Percentiles rank a stretch among this genome's conserved stretches.
Conservation (phyloP, 2,329 filamentous ascomycete species). For the Fusarium chlamydosporum region DNA sequence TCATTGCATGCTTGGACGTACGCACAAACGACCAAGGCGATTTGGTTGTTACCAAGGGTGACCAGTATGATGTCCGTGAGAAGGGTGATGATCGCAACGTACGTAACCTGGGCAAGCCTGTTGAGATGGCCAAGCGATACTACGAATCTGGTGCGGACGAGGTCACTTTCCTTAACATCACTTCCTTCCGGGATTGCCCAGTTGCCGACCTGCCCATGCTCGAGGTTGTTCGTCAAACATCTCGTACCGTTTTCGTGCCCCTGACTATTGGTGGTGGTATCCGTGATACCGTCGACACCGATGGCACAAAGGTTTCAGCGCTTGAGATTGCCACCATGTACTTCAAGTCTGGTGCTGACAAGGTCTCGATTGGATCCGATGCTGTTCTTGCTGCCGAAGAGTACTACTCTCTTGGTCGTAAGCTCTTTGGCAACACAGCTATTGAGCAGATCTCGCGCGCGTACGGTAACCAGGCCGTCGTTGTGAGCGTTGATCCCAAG, state of each 20-base stretch:
- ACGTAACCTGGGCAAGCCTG: slow-evolving; percentile 95
- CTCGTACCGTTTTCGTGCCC: slow-evolving; percentile 94
- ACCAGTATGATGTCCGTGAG: slow-evolving; percentile 98
- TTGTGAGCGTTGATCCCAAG: slow-evolving; percentile 94
- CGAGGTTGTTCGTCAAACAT: slow-evolving; percentile 87
- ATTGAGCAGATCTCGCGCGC: slow-evolving; percentile 95
- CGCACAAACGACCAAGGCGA: slow-evolving; percentile 94
- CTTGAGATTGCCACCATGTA: slow-evolving; percentile 96
- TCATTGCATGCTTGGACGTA: slow-evolving; percentile 97
- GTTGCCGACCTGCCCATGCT: slow-evolving; percentile 95
- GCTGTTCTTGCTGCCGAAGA: slow-evolving; percentile 93
- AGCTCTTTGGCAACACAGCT: slow-evolving; percentile 83
- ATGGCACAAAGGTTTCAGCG: slow-evolving; percentile 87
- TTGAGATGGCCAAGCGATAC: slow-evolving; percentile 93
- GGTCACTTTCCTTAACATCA: slow-evolving; percentile 98
- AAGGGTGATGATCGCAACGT: slow-evolving; percentile 77
- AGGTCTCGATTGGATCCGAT: slow-evolving; percentile 96
- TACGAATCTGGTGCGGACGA: slow-evolving; percentile 98
- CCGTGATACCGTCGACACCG: slow-evolving; percentile 89
- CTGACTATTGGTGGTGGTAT: slow-evolving; percentile 97
- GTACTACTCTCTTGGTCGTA: slow-evolving; percentile 80
- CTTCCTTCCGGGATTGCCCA: slow-evolving; percentile 95
- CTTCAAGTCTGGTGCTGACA: slow-evolving; percentile 97
- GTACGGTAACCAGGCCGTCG: slow-evolving; percentile 96
- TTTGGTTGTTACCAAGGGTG: slow-evolving; percentile 96